phyloP scores from a whole-genome alignment of 2,329 filamentous ascomycete genomes.

The Alternaria incomplexa region DNA sequence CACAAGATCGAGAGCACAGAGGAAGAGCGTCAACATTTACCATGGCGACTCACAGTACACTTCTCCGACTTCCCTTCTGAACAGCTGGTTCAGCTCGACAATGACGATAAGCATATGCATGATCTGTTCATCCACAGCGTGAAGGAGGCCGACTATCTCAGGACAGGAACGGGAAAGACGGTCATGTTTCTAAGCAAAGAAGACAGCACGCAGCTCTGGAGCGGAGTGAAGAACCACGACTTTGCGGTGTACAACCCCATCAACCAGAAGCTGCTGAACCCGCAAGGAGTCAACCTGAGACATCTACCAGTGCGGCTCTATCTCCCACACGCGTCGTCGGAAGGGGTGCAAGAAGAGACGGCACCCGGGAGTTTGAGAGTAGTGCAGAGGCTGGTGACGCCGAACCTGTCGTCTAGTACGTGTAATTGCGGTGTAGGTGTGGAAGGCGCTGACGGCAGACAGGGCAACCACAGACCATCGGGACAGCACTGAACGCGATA shows the following conservation, averaged over 20 bases:
- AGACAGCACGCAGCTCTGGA: slow-evolving; percentile 83
- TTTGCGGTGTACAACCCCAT: slow-evolving; percentile 74
- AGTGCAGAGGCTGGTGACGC: slow-evolving; percentile 75
- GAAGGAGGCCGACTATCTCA: slow-evolving; percentile 84
- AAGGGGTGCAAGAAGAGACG: slow-evolving; percentile 25
- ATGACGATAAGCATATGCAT: slow-evolving; percentile 61
- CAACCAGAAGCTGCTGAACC: slow-evolving; percentile 76
- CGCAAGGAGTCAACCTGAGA: slow-evolving; percentile 69
- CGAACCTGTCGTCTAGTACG: slow-evolving; percentile 51
- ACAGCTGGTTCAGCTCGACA: slow-evolving; percentile 64
- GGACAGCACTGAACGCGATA: slow-evolving; percentile 74
- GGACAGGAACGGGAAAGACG: slow-evolving; percentile 85
- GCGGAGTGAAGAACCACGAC: slow-evolving; percentile 79
- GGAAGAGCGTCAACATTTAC: slow-evolving; percentile 47
- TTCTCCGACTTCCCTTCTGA: slow-evolving; percentile 65
- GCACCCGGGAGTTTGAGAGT: slow-evolving; percentile 53
- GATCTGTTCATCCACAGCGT: slow-evolving; percentile 73
- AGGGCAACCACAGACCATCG: slow-evolving; percentile 71
- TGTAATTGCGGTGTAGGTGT: not conserved
- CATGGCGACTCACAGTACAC: slow-evolving; percentile 69
- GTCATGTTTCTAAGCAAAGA: slow-evolving; percentile 89
- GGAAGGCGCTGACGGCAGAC: slow-evolving; percentile 16
- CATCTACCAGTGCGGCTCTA: slow-evolving; percentile 91
- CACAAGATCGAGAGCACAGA: slow-evolving; percentile 23
- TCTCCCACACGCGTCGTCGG: slow-evolving; percentile 61